phyloP scores from a whole-genome alignment of 352 stramenopile genomes.

The Albugo laibachii region DNA sequence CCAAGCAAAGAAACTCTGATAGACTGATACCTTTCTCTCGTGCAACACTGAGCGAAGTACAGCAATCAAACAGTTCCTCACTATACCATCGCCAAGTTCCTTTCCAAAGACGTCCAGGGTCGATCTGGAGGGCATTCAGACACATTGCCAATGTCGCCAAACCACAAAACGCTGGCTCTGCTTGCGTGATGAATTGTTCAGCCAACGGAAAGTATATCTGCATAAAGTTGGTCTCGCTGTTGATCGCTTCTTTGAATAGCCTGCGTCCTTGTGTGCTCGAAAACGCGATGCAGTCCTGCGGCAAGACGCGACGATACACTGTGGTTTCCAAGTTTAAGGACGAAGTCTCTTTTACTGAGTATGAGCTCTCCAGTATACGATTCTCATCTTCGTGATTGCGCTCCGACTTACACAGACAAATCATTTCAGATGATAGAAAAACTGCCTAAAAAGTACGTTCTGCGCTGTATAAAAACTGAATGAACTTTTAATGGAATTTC shows the following conservation, averaged over 20 bases:
- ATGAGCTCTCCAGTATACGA: too few species aligned
- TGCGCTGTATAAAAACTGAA: too few species aligned
- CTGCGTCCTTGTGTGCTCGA: constrained; percentile 55
- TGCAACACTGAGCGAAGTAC: constrained; percentile 38
- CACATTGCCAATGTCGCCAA: constrained; percentile 74
- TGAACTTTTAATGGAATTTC: too few species aligned
- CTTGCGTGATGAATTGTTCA: constrained; percentile 80
- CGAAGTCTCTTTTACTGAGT: too few species aligned
- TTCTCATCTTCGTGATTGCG: too few species aligned
- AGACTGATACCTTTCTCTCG: constrained; percentile 60
- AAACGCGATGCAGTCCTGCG: constrained; percentile 61
- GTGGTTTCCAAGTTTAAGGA: constrained; percentile 16
- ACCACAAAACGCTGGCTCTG: constrained; percentile 82
- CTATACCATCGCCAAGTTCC: constrained; percentile 66
- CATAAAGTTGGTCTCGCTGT: constrained; percentile 35
- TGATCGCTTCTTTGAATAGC: constrained; percentile 53
- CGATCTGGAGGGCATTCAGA: constrained; percentile 54
- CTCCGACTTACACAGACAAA: too few species aligned
- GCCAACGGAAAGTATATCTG: constrained; percentile 86
- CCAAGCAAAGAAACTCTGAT: constrained; percentile 46
- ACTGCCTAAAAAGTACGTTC: too few species aligned
- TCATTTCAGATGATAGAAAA: too few species aligned
- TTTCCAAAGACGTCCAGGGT: constrained; percentile 59
- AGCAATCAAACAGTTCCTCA: constrained; percentile 70
- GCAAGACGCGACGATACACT: constrained; percentile 72